A percentile compares a stretch with the other conserved stretches of the same genome.
Conservation (phyloP, 805 yeast genomes). For the Suhomyces emberorum region DNA sequence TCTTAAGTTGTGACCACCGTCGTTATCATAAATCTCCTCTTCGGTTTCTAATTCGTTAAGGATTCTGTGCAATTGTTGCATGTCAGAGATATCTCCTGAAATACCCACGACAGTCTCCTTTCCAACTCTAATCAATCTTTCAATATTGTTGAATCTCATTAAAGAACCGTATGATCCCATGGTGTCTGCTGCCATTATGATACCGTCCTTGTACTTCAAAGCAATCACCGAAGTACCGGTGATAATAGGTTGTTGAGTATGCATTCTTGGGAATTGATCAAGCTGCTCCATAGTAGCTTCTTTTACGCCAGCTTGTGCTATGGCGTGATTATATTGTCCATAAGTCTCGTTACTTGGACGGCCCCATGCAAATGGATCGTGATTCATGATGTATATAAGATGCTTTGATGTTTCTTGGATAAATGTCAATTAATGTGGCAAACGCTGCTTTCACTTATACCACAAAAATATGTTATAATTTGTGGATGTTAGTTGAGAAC, state of each 20-base stretch:
- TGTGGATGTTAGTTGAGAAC: no score
- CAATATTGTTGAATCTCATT: slow-evolving; percentile 79
- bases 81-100: slow-evolving; percentile 91
- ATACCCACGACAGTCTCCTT: slow-evolving; percentile 84
- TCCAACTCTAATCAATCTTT: slow-evolving; percentile 84
- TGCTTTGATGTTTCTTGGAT: no score
- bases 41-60: slow-evolving; percentile 71
- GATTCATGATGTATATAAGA: slow-evolving; percentile 77
- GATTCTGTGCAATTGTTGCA: slow-evolving; percentile 75
- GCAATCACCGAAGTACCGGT: slow-evolving; percentile 97
- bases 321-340: slow-evolving; percentile 73
- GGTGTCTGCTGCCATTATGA: slow-evolving; percentile 92
- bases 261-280: slow-evolving; percentile 60
- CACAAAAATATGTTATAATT: no score
- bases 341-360: slow-evolving; percentile 82
- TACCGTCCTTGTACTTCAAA: slow-evolving; percentile 84
- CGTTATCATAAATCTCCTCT: slow-evolving; percentile 78
- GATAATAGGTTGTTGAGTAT: slow-evolving; percentile 91
- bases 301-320: slow-evolving; percentile 56
- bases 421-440: no score
- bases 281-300: slow-evolving; percentile 12
- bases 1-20: slow-evolving; percentile 53
- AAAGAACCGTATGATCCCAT: slow-evolving; percentile 91
- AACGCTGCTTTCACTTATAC: no score
- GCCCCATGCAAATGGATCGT: slow-evolving; percentile 95